A percentile compares a stretch with the other conserved stretches of the same genome.
phyloP scores from a whole-genome alignment of 352 stramenopile genomes.

The Phytophthora cryptogea region DNA sequence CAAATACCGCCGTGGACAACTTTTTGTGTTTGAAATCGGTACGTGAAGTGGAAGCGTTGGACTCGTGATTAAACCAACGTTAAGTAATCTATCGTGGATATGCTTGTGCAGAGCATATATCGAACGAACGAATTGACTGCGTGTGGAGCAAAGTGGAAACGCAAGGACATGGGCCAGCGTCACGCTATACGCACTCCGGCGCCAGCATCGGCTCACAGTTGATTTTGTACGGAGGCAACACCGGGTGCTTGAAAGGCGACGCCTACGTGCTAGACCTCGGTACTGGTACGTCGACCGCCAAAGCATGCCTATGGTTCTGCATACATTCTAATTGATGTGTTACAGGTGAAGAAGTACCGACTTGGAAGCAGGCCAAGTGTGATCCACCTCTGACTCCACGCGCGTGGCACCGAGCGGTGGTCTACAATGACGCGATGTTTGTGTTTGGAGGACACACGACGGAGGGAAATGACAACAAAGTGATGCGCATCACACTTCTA shows the following conservation, averaged over 20 bases:
- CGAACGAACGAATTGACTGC: slow-evolving; percentile 40
- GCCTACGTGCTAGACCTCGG: slow-evolving; percentile 55
- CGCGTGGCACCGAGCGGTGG: slow-evolving; percentile 57
- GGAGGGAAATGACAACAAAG: slow-evolving; percentile 52
- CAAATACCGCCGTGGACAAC: slow-evolving; percentile 51
- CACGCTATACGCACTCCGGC: slow-evolving; percentile 59
- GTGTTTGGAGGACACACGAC: slow-evolving; percentile 60
- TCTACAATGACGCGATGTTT: slow-evolving; percentile 48
- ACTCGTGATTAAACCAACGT: not conserved
- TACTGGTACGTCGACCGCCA: slow-evolving; percentile 23
- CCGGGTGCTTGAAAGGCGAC: slow-evolving; percentile 62
- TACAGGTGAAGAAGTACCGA: slow-evolving; percentile 39
- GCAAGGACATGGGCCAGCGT: slow-evolving; percentile 39
- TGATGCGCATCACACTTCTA: slow-evolving; percentile 33
- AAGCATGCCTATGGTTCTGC: not conserved
- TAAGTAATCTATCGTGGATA: slow-evolving; percentile 1
- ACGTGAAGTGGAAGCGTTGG: slow-evolving; percentile 2
- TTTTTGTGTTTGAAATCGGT: slow-evolving; percentile 56
- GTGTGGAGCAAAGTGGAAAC: slow-evolving; percentile 47
- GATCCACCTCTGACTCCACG: slow-evolving; percentile 43
- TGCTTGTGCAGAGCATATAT: slow-evolving; percentile 31
- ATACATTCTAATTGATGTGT: not conserved
- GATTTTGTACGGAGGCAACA: slow-evolving; percentile 64
- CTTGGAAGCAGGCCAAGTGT: slow-evolving; percentile 54
- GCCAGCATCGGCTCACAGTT: slow-evolving; percentile 53